Percentiles rank a stretch among this genome's conserved stretches.
phyloP scores from a whole-genome alignment of 768 basidiomycete species.

The Suillus ampliporus region DNA sequence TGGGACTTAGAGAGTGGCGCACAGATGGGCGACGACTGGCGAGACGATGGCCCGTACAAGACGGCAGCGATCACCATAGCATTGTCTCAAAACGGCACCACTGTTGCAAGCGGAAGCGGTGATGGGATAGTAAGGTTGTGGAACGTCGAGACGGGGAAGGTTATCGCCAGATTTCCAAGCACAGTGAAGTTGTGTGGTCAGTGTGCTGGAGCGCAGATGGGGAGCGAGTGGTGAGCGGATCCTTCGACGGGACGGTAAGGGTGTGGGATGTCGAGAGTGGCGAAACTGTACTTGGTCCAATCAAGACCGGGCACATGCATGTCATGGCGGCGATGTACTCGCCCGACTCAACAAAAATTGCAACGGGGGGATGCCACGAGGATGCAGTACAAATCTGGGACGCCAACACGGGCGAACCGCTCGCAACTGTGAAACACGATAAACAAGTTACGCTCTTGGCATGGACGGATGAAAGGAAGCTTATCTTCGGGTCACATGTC shows the following conservation, averaged over 20 bases:
- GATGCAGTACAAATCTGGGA: neutral
- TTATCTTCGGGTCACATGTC: neutral
- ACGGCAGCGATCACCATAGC: neutral
- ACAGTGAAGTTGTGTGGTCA: neutral
- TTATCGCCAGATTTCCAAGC: neutral
- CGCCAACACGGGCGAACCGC: neutral
- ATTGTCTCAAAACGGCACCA: neutral
- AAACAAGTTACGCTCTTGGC: neutral
- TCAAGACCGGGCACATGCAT: neutral
- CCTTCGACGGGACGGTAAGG: neutral
- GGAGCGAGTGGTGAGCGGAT: neutral
- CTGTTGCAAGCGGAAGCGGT: neutral
- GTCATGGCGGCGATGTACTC: neutral
- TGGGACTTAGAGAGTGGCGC: neutral
- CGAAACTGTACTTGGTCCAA: neutral
- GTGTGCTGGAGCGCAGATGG: slow-evolving; percentile 2
- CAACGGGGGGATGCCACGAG: neutral
- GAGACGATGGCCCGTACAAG: neutral
- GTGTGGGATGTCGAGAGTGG: neutral
- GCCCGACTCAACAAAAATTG: neutral
- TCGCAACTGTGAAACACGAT: neutral
- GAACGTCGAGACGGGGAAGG: neutral
- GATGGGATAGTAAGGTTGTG: slow-evolving; percentile 2
- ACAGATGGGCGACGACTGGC: neutral
- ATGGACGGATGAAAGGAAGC: slow-evolving; percentile 7